Evolutionary conservation across 352 stramenopile genomes (phyloP), one percentile per base, ranked within the genome.

Genomic region (Phytophthora fragariaefolia): DNA sequence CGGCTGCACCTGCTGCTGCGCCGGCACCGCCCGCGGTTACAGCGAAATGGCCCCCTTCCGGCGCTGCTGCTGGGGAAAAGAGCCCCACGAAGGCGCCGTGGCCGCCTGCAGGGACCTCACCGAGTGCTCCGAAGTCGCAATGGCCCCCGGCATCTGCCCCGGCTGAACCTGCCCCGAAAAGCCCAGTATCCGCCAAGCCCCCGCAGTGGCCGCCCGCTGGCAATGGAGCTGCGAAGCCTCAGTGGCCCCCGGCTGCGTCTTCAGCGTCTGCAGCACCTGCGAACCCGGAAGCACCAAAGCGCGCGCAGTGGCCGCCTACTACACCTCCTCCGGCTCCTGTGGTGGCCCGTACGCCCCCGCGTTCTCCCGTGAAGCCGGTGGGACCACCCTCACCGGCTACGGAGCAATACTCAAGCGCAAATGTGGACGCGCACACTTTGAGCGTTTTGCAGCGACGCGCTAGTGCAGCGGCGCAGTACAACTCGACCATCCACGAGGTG

Each of bases 401-500:
- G 6, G 68, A 74, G 9, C 20, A 26, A 13, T 65, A 57, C 24
- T 46, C 57, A 2, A 62, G 64, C 60, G 28, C 13, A 48, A 64
- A 59, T 43, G 57, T 69, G 10, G 82, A 92, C 34, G 70, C 79
- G 1, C 82, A 89, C 34, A 82, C 83, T 0, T 68, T 88, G 58
- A 83, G 73, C 36, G 75, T 90, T 10, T 38, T 91, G 7, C 82
- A 92, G 67, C 80, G 84, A 49, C 82, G 84, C 22, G 76, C 78
- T 1, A 91, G 82, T 72, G 80, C 78, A 17, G 80, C 78, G 2
- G 77, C 75, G 17, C 79, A 79, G 38, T 89, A 80, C 62, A 85
- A 86, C 43, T 78, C 74, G 22, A 93, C 81, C 27, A 93, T 94
- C 47, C 83, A 93, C 54, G 87, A 94, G 60, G 85, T 92, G 32